Evolutionary conservation across 2,329 filamentous ascomycete species (phyloP), one percentile per base, ranked within the genome.

Genomic region (Basipetospora chlamydospora): DNA sequence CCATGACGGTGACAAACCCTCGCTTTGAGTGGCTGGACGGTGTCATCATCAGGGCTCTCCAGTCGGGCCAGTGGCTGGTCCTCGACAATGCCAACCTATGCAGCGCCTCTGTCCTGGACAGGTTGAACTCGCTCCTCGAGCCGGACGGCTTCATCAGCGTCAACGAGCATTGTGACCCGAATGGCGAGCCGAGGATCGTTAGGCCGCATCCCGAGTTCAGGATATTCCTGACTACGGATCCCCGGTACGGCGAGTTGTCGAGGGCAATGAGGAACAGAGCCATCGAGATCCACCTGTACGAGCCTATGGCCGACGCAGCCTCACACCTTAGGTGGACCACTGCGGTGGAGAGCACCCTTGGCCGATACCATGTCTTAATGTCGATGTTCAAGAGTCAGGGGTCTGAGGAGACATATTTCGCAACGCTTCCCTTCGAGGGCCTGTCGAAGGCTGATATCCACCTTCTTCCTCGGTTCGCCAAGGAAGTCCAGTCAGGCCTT

Each of bases 21-120:
- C 78, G 80, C 2, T 98, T 98, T 51, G 85, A 94, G 54, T 98
- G 90, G 90, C 75, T 93, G 2, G 88, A 98, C 52, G 90, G 92
- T 39, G 73, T 92, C 33, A 77, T 98, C 29, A 80, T 96, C 33
- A 80, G 86, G 47, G 88, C 90, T 28, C 65, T 96, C 9, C 71
- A 92, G 49, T 66, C 79, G 46, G 90, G 90, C 11, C 73, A 86
- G 42, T 98, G 90, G 90, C 66, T 98, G 13, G 78, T 98, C 9
- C 73, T 98, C 16, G 90, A 98, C 57, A 95, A 98, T 56, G 90
- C 92, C 41, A 98, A 98, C 50, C 70, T 98, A 39, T 98, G 92
- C 60, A 95, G 81, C 49, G 80, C 88, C 17, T 94, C 88, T 6
- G 90, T 98, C 1, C 69, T 98, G 8, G 90, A 98, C 57, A 73